These are phyloP conservation scores for Saccharomycopsis javanensis DNA, from an alignment of 805 yeast species.

Conservation along the genomic window DNA sequence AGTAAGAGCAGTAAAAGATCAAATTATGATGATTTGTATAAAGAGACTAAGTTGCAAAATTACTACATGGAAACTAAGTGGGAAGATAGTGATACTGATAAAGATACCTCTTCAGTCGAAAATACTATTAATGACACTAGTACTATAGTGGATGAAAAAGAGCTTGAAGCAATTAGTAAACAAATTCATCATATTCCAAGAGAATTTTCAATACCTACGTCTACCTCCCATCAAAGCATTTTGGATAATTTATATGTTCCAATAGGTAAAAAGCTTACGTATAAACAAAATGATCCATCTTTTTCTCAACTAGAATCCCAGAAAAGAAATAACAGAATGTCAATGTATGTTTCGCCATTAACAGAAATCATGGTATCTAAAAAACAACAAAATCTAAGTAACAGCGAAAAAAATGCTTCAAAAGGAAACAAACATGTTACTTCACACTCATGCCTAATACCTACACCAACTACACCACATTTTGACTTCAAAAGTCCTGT, in stretches of 20 bases:
- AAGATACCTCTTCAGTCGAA: background rate
- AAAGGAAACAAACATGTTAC: background rate
- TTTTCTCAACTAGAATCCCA: conserved; percentile 1
- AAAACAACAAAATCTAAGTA: too few relatives aligned
- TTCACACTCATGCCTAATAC: too few relatives aligned
- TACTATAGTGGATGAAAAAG: background rate
- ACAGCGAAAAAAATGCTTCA: background rate
- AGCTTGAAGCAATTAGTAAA: background rate
- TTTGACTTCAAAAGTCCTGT: background rate
- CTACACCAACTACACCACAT: background rate
- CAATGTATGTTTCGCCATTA: conserved; percentile 5
- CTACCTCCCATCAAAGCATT: background rate
- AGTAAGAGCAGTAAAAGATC: background rate
- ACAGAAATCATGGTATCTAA: conserved; percentile 3
- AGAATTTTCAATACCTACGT: background rate
- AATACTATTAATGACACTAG: background rate
- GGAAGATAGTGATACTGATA: background rate
- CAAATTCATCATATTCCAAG: background rate
- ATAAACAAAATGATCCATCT: background rate
- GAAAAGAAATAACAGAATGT: background rate
- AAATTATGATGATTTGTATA: background rate
- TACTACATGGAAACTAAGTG: background rate
- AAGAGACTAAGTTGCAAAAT: background rate
- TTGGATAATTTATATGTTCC: conserved; percentile 1
- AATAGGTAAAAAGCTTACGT: conserved; percentile 3